These are phyloP conservation scores for Tolypocladium cylindrosporum DNA, from an alignment of 2,329 filamentous ascomycete species.

Conservation along the genomic window DNA sequence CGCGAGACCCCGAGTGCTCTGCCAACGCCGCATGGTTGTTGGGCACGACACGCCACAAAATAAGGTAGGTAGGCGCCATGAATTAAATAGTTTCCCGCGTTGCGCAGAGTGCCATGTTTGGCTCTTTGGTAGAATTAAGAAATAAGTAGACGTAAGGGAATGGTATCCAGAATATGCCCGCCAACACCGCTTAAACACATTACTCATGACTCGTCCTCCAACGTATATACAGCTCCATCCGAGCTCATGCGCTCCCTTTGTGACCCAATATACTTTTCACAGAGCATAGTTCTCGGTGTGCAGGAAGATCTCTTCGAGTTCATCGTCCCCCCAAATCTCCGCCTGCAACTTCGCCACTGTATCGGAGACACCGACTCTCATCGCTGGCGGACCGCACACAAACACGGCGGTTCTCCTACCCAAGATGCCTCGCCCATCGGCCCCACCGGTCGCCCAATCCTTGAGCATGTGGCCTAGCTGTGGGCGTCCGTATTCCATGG, in stretches of 20 bases:
- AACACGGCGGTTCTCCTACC: conserved; percentile 80
- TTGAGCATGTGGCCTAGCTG: conserved; percentile 80
- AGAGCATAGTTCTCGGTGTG: conserved; percentile 94
- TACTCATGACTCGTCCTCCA: not conserved
- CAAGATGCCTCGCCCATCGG: conserved; percentile 57
- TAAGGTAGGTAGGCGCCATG: not conserved
- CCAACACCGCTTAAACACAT: not conserved
- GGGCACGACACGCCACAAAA: not conserved
- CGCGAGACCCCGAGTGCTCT: too few species aligned
- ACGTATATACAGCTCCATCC: not conserved
- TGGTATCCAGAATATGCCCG: not conserved
- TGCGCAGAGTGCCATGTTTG: too few species aligned
- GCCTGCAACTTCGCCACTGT: conserved; percentile 75
- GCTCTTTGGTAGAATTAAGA: too few species aligned
- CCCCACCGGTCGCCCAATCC: conserved; percentile 66
- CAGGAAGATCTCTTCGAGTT: conserved; percentile 81
- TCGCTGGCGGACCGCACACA: conserved; percentile 79
- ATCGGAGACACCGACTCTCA: conserved; percentile 81
- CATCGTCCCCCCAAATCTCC: conserved; percentile 69
- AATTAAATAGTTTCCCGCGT: not conserved
- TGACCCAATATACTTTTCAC: conserved; percentile 23
- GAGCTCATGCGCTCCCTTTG: not conserved
- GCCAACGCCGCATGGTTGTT: not conserved
- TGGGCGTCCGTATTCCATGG: conserved; percentile 83
- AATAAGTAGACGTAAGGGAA: too few species aligned